These are phyloP conservation scores for Pseudogymnoascus sp. DNA, from an alignment of 2,329 filamentous ascomycete genomes.

Conservation along the genomic window DNA sequence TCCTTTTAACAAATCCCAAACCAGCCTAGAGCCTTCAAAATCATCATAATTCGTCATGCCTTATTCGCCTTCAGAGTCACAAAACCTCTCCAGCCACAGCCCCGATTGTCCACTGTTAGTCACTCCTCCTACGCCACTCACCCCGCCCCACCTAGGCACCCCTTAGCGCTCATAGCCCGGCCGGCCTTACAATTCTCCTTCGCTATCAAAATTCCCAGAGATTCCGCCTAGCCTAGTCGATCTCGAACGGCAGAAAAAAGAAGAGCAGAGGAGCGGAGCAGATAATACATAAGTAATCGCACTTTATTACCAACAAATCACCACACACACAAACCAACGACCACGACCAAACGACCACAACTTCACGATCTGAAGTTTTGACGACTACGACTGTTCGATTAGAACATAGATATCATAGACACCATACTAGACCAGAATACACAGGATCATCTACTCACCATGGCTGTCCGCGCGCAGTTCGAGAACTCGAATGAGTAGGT, in stretches of 20 bases:
- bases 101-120: not conserved
- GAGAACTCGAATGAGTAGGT: conserved; percentile 86
- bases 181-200: not conserved
- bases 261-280: too few species aligned
- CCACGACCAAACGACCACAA: not conserved
- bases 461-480: conserved; percentile 67
- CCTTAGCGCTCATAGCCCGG: not conserved
- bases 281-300: not conserved
- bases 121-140: not conserved
- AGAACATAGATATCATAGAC: not conserved
- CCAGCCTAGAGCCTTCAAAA: too few species aligned
- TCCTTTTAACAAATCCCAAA: too few species aligned
- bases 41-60: not conserved
- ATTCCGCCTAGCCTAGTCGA: too few species aligned
- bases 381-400: not conserved
- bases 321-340: not conserved
- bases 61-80: not conserved
- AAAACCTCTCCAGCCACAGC: not conserved
- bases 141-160: not conserved
- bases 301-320: not conserved
- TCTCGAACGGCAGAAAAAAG: not conserved
- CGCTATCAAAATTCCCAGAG: not conserved
- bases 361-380: not conserved
- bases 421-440: not conserved
- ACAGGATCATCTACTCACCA: conserved; percentile 29